Conservation (phyloP, 1,284 basidiomycete genomes). For the Ustilago sp. region DNA sequence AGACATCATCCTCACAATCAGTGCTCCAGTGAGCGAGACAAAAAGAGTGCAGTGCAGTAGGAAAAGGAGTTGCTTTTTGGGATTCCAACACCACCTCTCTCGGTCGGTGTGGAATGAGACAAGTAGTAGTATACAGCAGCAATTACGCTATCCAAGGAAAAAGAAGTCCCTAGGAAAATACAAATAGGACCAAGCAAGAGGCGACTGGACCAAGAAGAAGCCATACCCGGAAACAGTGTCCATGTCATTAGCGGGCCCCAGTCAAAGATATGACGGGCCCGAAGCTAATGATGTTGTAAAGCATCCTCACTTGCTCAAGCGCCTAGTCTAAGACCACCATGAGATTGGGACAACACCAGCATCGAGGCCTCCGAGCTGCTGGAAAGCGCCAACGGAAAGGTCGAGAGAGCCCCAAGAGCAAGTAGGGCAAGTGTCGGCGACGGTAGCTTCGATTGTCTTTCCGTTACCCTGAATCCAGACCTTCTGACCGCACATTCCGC, state of each 20-base stretch:
- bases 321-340: conserved; percentile 38
- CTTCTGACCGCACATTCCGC: conserved; percentile 35
- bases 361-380: conserved; percentile 32
- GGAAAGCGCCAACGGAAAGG: conserved; percentile 56
- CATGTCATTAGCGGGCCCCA: not conserved
- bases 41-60: not conserved
- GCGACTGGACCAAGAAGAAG: not conserved
- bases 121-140: conserved; percentile 18
- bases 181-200: not conserved
- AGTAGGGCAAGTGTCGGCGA: conserved; percentile 56
- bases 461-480: conserved; percentile 43
- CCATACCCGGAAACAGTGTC: not conserved
- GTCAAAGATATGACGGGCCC: conserved; percentile 14
- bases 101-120: too few species aligned
- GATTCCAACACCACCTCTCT: not conserved
- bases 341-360: conserved; percentile 43
- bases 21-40: not conserved
- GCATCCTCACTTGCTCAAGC: not conserved
- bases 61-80: not conserved
- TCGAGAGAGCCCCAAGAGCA: conserved; percentile 53
- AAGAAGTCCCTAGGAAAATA: conserved; percentile 3
- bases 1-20: not conserved
- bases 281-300: not conserved
- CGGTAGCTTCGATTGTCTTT: conserved; percentile 46
- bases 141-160: not conserved